Conservation (phyloP, 352 stramenopile genomes). For the Globisporangium viniferum region DNA sequence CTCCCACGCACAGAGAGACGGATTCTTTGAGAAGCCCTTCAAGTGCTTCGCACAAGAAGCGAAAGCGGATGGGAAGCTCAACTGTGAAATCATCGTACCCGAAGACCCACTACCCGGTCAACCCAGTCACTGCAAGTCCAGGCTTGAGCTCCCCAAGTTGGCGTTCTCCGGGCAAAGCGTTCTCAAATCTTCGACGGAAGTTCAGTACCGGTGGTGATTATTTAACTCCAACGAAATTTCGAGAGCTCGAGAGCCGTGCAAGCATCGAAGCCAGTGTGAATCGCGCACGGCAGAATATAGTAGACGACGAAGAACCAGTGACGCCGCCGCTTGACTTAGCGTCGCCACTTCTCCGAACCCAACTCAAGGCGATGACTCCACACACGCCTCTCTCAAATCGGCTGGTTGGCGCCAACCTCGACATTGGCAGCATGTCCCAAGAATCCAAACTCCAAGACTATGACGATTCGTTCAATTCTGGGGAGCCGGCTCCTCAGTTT, state of each 20-base stretch:
- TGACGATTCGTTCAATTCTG: constrained; percentile 64
- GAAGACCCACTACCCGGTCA: constrained; percentile 44
- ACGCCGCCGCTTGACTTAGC: constrained; percentile 65
- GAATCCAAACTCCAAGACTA: constrained; percentile 64
- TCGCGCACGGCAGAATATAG: constrained; percentile 26
- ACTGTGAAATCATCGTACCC: constrained; percentile 32
- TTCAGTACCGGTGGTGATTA: constrained; percentile 52
- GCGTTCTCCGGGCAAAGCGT: constrained; percentile 20
- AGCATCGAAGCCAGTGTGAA: constrained; percentile 33
- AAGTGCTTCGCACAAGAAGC: constrained; percentile 38
- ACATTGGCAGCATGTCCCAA: constrained; percentile 68
- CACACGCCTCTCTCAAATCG: constrained; percentile 84
- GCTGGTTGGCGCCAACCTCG: constrained; percentile 68
- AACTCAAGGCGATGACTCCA: constrained; percentile 81
- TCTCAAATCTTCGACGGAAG: constrained; percentile 59
- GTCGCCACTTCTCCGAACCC: constrained; percentile 75
- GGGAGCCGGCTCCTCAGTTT: constrained; percentile 66
- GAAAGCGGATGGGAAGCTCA: constrained; percentile 31
- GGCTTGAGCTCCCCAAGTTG: constrained; percentile 14
- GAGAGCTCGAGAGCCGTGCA: constrained; percentile 21
- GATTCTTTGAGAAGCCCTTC: constrained; percentile 18
- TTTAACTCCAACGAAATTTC: constrained; percentile 38
- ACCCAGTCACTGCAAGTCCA: constrained; percentile 22
- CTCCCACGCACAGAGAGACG: neutral
- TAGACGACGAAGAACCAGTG: constrained; percentile 54